Evolutionary conservation across 1,284 basidiomycete genomes (phyloP), one percentile per base, ranked within the genome.

Genomic region (Microbotryum saponariae): DNA sequence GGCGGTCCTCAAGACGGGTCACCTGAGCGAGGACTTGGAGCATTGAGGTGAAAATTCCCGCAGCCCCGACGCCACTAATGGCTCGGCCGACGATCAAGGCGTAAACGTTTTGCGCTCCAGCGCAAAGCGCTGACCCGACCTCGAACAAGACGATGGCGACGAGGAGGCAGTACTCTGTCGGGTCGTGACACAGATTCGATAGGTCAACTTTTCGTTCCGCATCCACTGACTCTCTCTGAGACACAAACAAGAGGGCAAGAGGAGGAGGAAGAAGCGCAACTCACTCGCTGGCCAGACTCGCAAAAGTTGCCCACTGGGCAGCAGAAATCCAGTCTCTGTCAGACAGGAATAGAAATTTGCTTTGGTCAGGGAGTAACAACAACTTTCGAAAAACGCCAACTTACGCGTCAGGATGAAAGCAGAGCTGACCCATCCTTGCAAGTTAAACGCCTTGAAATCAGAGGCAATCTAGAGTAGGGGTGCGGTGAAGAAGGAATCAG

Each of bases 61-160:
- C 78, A 1, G 79, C 80, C 6, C 80, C 80, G 1, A 79, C 71
- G 46, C 81, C 80, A 0, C 77, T 75, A 44, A 82, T 70, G 0
- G 80, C 80, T 47, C 81, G 74, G 4, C 79, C 79, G 55, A 80
- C 74, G 65, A 83, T 82, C 52, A 82, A 69, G 45, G 78, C 69
- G 37, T 74, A 69, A 67, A 79, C 77, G 20, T 66, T 74, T 0
- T 77, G 76, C 0, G 80, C 75, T 6, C 79, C 75, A 18, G 77
- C 82, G 60, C 80, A 82, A 21, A 83, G 70, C 21, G 79, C 74
- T 7, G 76, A 78, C 4, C 81, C 81, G 27, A 82, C 60, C 59
- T 80, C 79, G 60, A 81, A 81, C 67, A 79, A 67, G 69, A 77
- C 68, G 60, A 82, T 74, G 51, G 78, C 73, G 14, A 65, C 66